Conservation (phyloP, 768 basidiomycete species). For the Suillus discolor region DNA sequence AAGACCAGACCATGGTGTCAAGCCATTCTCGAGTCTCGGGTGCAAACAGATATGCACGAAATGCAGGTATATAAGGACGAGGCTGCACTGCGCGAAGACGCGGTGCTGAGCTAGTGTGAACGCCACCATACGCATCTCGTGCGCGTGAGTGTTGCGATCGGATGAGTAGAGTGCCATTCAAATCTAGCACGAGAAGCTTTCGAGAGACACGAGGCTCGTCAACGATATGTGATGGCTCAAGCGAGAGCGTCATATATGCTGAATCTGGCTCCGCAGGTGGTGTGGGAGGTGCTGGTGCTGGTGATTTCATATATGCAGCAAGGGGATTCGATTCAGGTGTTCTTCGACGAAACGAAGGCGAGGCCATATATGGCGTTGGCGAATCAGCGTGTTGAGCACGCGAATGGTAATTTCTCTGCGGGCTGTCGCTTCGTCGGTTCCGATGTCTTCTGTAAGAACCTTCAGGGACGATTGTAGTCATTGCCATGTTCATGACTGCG, state of each 20-base stretch:
- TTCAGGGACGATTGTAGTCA: neutral
- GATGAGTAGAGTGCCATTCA: conserved; percentile 74
- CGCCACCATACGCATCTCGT: conserved; percentile 14
- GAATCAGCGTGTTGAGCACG: neutral
- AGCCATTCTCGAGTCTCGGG: conserved; percentile 63
- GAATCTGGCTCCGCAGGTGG: conserved; percentile 30
- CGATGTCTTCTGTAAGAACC: neutral
- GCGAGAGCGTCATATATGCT: conserved; percentile 38
- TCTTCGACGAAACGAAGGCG: conserved; percentile 14
- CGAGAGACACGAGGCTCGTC: conserved; percentile 35
- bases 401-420: conserved; percentile 2
- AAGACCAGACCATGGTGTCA: conserved; percentile 89
- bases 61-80: conserved; percentile 67
- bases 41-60: conserved; percentile 66
- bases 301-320: conserved; percentile 8
- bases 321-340: conserved; percentile 11
- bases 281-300: conserved; percentile 12
- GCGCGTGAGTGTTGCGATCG: conserved; percentile 47
- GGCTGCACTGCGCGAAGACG: conserved; percentile 48
- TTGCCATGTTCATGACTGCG: neutral
- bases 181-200: conserved; percentile 74
- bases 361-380: conserved; percentile 10
- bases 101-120: neutral
- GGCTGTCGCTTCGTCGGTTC: neutral
- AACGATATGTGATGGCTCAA: conserved; percentile 28